Percentiles rank a stretch among this genome's conserved stretches.
These are phyloP conservation scores for Neurospora sp. DNA, from an alignment of 495 filamentous ascomycete genomes.

Conservation along the genomic window DNA sequence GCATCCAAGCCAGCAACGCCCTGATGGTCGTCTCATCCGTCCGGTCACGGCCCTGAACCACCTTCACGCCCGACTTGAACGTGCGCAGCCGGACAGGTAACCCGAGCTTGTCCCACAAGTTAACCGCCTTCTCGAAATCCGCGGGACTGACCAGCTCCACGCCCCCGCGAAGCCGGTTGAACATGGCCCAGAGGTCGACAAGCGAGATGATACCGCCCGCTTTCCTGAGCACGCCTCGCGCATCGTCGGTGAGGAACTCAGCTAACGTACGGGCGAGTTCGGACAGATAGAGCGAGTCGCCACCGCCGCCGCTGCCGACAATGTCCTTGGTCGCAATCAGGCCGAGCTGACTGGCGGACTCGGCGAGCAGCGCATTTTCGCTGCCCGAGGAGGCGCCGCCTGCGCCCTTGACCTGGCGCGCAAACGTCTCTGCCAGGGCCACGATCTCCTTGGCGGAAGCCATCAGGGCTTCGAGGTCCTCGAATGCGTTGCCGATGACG, in stretches of 20 bases:
- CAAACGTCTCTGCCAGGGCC: conserved; percentile 81
- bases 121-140: conserved; percentile 84
- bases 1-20: conserved; percentile 65
- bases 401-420: conserved; percentile 50
- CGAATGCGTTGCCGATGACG: conserved; percentile 89
- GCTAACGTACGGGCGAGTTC: conserved; percentile 85
- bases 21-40: conserved; percentile 85
- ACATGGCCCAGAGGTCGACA: conserved; percentile 93
- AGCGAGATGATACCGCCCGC: conserved; percentile 92
- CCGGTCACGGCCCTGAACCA: conserved; percentile 79
- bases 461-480: conserved; percentile 95
- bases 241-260: conserved; percentile 89
- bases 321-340: conserved; percentile 94
- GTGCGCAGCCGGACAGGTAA: conserved; percentile 77
- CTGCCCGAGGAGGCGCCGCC: conserved; percentile 48
- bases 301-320: conserved; percentile 34
- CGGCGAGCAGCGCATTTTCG: conserved; percentile 63
- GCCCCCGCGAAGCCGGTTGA: conserved; percentile 90
- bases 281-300: conserved; percentile 50
- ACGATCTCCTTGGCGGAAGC: conserved; percentile 93
- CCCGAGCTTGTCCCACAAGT: conserved; percentile 78
- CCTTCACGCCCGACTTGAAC: conserved; percentile 86
- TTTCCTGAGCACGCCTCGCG: conserved; percentile 63
- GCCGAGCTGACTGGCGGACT: conserved; percentile 76
- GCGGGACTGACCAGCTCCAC: conserved; percentile 88